Conservation (phyloP, 495 filamentous ascomycete species). For the Trichodelitschia bisporula region DNA sequence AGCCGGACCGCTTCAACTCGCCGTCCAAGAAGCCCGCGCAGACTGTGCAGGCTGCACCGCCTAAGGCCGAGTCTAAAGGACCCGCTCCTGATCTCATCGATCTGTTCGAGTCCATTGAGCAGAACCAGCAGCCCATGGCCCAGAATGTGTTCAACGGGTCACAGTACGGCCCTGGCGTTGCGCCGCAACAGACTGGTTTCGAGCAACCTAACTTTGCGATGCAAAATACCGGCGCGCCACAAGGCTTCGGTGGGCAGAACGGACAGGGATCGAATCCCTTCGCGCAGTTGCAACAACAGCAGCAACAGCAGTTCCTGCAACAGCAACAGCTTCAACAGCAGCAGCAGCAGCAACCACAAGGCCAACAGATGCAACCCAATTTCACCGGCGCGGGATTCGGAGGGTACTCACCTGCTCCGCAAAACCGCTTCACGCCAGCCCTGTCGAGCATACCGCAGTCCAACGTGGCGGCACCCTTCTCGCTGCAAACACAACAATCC, state of each 20-base stretch:
- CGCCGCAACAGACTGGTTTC: slow-evolving; percentile 20
- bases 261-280: slow-evolving; percentile 26
- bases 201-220: slow-evolving; percentile 15
- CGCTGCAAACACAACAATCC: slow-evolving; percentile 5
- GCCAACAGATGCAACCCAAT: too few species aligned
- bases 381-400: too few species aligned
- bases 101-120: slow-evolving; percentile 94
- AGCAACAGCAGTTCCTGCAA: slow-evolving; percentile 16
- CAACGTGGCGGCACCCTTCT: slow-evolving; percentile 16
- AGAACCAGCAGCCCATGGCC: slow-evolving; percentile 58
- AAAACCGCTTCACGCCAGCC: slow-evolving; percentile 21
- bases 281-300: slow-evolving; percentile 23
- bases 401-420: too few species aligned
- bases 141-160: too few species aligned
- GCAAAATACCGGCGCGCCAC: slow-evolving; percentile 19
- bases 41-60: slow-evolving; percentile 9
- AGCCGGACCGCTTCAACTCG: slow-evolving; percentile 8
- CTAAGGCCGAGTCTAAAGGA: slow-evolving; percentile 25
- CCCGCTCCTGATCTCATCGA: slow-evolving; percentile 77
- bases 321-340: slow-evolving; percentile 15
- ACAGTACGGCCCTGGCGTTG: slow-evolving; percentile 4
- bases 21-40: slow-evolving; percentile 9
- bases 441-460: slow-evolving; percentile 41
- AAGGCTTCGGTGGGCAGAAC: slow-evolving; percentile 23
- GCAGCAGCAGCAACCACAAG: slow-evolving; percentile 7